These are phyloP conservation scores for Lenwebbia sp. DNA, from an alignment of 345 rosid genomes.

Conservation along the genomic window DNA sequence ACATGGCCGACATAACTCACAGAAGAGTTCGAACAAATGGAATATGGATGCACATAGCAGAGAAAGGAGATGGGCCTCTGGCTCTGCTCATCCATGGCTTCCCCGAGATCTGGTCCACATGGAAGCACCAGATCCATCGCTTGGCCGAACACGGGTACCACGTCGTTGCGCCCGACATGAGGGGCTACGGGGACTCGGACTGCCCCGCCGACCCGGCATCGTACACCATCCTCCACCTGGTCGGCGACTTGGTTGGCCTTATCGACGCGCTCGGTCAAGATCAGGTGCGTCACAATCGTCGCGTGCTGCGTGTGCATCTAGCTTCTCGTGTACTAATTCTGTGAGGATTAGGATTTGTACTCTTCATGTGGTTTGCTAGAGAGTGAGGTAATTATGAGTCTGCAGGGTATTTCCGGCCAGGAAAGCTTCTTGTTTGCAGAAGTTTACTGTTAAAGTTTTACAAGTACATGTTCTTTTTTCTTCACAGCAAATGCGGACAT, in stretches of 20 bases:
- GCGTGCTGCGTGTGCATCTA: too few species aligned
- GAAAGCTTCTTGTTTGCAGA: too few species aligned
- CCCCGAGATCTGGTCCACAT: constrained; percentile 21
- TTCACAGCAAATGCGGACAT: background rate
- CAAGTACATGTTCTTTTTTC: too few species aligned
- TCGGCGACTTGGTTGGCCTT: constrained; percentile 19
- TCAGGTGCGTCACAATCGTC: background rate
- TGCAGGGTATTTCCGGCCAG: too few species aligned
- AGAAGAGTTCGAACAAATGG: constrained; percentile 11
- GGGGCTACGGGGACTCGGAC: constrained; percentile 19
- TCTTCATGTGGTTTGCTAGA: too few species aligned
- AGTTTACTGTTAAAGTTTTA: too few species aligned
- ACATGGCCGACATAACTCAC: background rate
- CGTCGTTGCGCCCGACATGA: constrained; percentile 19
- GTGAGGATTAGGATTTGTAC: too few species aligned
- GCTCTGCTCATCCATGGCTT: constrained; percentile 29
- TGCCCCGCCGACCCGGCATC: constrained; percentile 1
- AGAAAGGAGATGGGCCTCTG: constrained; percentile 12
- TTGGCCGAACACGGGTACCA: constrained; percentile 13
- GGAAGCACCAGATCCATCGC: constrained; percentile 18
- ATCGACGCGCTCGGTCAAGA: constrained; percentile 6
- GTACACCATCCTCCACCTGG: constrained; percentile 5
- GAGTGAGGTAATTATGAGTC: too few species aligned
- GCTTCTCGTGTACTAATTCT: too few species aligned
- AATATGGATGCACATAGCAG: constrained; percentile 19